Percentiles rank a stretch among this genome's conserved stretches.
These are phyloP conservation scores for Fomitopsis palustris DNA, from an alignment of 1,284 basidiomycete species.

Conservation along the genomic window DNA sequence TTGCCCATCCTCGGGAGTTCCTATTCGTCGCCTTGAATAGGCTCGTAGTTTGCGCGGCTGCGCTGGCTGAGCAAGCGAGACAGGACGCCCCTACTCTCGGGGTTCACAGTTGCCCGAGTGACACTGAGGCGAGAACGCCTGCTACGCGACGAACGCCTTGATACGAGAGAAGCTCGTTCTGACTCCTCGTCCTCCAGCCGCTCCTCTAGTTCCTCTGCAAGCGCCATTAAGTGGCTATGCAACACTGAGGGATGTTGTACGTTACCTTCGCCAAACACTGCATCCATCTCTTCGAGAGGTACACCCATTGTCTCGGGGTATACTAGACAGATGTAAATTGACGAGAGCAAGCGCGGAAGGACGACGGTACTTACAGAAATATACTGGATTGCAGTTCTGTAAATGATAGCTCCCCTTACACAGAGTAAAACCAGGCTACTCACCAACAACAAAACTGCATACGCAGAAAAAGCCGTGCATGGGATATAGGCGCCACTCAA, in stretches of 20 bases:
- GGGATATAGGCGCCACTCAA: slow-evolving; percentile 91
- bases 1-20: slow-evolving; percentile 62
- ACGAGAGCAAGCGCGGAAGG: slow-evolving; percentile 6
- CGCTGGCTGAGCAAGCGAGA: slow-evolving; percentile 48
- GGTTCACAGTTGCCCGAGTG: slow-evolving; percentile 14
- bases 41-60: slow-evolving; percentile 47
- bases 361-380: slow-evolving; percentile 55
- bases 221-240: slow-evolving; percentile 13
- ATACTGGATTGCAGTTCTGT: slow-evolving; percentile 41
- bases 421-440: slow-evolving; percentile 15
- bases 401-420: background rate
- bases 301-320: slow-evolving; percentile 83
- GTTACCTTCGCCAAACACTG: slow-evolving; percentile 76
- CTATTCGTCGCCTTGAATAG: slow-evolving; percentile 59
- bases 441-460: slow-evolving; percentile 80
- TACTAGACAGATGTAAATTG: slow-evolving; percentile 40
- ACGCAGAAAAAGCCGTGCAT: slow-evolving; percentile 96
- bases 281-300: slow-evolving; percentile 81
- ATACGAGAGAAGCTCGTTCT: slow-evolving; percentile 59
- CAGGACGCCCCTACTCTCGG: slow-evolving; percentile 40
- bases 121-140: slow-evolving; percentile 31
- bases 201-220: slow-evolving; percentile 55
- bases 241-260: slow-evolving; percentile 1
- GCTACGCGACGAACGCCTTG: slow-evolving; percentile 34
- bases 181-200: slow-evolving; percentile 66